These are phyloP conservation scores for Sesbania bispinosa DNA, from an alignment of 306 rosid genomes.

Conservation along the genomic window DNA sequence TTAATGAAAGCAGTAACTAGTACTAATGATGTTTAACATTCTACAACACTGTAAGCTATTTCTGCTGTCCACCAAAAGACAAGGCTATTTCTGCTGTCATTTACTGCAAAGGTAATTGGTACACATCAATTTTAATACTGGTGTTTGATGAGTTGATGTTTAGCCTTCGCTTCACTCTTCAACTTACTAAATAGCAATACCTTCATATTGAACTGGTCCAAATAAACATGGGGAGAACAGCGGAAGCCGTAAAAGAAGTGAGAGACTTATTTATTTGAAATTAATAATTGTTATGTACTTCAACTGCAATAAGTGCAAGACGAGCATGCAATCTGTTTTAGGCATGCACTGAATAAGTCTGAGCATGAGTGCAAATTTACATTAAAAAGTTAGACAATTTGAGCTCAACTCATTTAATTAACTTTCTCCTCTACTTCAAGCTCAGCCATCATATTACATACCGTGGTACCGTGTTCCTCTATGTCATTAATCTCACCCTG, in stretches of 20 bases:
- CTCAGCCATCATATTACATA: conserved; percentile 24
- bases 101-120: neutral
- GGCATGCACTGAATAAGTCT: neutral
- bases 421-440: conserved; percentile 3
- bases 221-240: neutral
- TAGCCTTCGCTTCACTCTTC: neutral
- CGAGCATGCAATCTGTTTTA: neutral
- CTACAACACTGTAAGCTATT: neutral
- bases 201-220: neutral
- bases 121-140: neutral
- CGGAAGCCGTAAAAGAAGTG: neutral
- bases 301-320: neutral
- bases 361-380: conserved; percentile 12
- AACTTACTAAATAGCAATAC: neutral
- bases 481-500: conserved; percentile 18
- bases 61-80: too few relatives aligned
- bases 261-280: conserved; percentile 1
- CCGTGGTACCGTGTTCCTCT: conserved; percentile 16
- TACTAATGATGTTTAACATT: neutral
- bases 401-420: neutral
- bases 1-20: neutral
- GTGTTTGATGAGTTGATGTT: neutral
- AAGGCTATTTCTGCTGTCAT: neutral
- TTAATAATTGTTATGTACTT: conserved; percentile 7
- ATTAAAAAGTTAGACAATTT: neutral